A percentile compares a stretch with the other conserved stretches of the same genome.
Conservation (phyloP, 306 rosid genomes). For the Oxytropis ochrocephala region DNA sequence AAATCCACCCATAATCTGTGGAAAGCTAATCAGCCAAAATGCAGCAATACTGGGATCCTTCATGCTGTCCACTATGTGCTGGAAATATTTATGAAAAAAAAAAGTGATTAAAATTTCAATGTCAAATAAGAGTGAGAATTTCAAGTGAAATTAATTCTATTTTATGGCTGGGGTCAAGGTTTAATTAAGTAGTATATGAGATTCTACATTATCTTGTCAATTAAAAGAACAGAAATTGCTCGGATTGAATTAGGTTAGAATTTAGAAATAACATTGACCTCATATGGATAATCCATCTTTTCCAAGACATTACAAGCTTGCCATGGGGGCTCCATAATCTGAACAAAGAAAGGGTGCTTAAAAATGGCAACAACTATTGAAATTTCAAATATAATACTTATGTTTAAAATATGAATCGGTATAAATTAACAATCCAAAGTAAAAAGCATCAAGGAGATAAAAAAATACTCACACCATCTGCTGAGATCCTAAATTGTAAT, state of each 20-base stretch:
- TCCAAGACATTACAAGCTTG: slow-evolving; percentile 70
- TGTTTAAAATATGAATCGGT: neutral
- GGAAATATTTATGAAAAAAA: slow-evolving; percentile 20
- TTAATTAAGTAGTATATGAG: neutral
- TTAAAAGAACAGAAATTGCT: neutral
- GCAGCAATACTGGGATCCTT: slow-evolving; percentile 96
- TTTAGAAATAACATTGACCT: slow-evolving; percentile 44
- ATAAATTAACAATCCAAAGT: slow-evolving; percentile 1
- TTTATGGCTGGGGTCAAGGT: slow-evolving; percentile 6
- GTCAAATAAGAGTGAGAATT: slow-evolving; percentile 25
- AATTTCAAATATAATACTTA: slow-evolving; percentile 10
- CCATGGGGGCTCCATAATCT: slow-evolving; percentile 99
- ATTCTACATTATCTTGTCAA: slow-evolving; percentile 10
- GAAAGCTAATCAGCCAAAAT: slow-evolving; percentile 86
- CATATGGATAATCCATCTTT: slow-evolving; percentile 91
- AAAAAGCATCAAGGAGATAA: slow-evolving; percentile 1
- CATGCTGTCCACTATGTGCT: slow-evolving; percentile 91
- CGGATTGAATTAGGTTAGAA: neutral
- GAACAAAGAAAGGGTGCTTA: slow-evolving; percentile 25
- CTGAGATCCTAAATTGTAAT: slow-evolving; percentile 75
- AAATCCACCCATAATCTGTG: slow-evolving; percentile 80
- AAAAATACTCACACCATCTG: slow-evolving; percentile 75
- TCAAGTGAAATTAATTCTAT: neutral
- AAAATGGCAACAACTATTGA: slow-evolving; percentile 5
- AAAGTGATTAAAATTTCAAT: slow-evolving; percentile 2